A percentile compares a stretch with the other conserved stretches of the same genome.
Conservation (phyloP, 2,329 filamentous ascomycete genomes). For the Diaporthe sp. region DNA sequence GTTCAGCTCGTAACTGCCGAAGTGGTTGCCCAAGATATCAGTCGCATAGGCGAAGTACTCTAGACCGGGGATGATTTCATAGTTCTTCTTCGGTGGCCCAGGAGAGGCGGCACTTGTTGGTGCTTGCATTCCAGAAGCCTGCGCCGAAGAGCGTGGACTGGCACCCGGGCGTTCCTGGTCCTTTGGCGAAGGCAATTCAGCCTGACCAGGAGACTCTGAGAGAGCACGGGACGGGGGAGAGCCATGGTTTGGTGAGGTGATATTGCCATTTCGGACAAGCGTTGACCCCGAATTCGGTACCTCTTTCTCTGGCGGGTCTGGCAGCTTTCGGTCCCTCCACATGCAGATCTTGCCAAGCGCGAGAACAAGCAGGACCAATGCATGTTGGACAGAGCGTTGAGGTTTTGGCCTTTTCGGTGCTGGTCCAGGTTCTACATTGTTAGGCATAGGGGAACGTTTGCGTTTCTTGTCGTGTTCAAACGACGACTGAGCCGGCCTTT, state of each 20-base stretch:
- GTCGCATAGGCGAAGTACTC: conserved; percentile 90
- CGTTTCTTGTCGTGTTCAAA: conserved; percentile 56
- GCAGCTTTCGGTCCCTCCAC: conserved; percentile 60
- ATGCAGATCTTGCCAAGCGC: conserved; percentile 87
- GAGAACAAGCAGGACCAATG: conserved; percentile 83
- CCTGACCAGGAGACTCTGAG: conserved; percentile 53
- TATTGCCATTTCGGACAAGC: conserved; percentile 60
- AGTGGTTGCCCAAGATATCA: conserved; percentile 85
- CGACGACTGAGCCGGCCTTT: conserved; percentile 31
- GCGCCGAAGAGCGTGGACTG: conserved; percentile 63
- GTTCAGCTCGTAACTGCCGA: conserved; percentile 81
- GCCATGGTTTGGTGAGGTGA: conserved; percentile 63
- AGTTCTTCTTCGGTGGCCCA: conserved; percentile 62
- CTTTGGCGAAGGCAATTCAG: conserved; percentile 62
- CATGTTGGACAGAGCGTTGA: conserved; percentile 78
- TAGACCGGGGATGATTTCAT: conserved; percentile 88
- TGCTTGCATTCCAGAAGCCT: conserved; percentile 41
- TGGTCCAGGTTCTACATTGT: conserved; percentile 44
- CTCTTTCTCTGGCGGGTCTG: conserved; percentile 64
- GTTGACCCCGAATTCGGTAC: conserved; percentile 49
- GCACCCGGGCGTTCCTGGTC: conserved; percentile 57
- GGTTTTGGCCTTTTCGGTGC: conserved; percentile 59
- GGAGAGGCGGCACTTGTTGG: conserved; percentile 41
- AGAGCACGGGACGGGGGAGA: conserved; percentile 61
- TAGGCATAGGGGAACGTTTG: conserved; percentile 62